phyloP scores from a whole-genome alignment of 2,329 filamentous ascomycete genomes.

The Leptoxyphium fumago region DNA sequence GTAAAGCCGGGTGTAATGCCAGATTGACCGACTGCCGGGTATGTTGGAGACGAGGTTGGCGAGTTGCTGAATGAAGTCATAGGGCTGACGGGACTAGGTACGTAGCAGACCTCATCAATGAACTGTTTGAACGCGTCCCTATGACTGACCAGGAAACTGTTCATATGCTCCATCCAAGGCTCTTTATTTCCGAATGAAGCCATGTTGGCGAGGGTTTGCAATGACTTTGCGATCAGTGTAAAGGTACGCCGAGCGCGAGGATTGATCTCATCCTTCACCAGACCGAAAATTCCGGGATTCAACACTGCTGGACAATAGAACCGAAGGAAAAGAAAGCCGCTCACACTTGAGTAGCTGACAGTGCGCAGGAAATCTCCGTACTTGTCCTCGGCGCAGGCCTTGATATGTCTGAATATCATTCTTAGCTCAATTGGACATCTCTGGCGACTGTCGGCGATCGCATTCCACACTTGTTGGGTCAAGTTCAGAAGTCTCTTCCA shows the following conservation, averaged over 20 bases:
- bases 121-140: constrained; percentile 72
- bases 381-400: constrained; percentile 82
- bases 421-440: constrained; percentile 70
- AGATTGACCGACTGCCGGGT: constrained; percentile 8
- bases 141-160: constrained; percentile 63
- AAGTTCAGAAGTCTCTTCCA: constrained; percentile 64
- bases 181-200: constrained; percentile 88
- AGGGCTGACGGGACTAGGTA: constrained; percentile 50
- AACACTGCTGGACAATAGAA: constrained; percentile 96
- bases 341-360: constrained; percentile 85
- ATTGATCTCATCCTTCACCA: constrained; percentile 74
- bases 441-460: constrained; percentile 59
- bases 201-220: constrained; percentile 83
- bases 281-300: constrained; percentile 83
- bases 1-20: constrained; percentile 1
- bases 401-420: constrained; percentile 76
- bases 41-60: constrained; percentile 11
- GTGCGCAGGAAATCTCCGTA: constrained; percentile 86
- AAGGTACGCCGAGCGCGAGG: constrained; percentile 72
- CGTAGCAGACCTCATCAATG: constrained; percentile 72
- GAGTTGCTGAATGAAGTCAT: constrained; percentile 36
- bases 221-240: constrained; percentile 79
- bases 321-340: constrained; percentile 82
- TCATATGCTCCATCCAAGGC: constrained; percentile 99
- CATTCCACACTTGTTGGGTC: constrained; percentile 74